These are phyloP conservation scores for Hanseniaspora vineae DNA, from an alignment of 805 yeast genomes.

Conservation along the genomic window DNA sequence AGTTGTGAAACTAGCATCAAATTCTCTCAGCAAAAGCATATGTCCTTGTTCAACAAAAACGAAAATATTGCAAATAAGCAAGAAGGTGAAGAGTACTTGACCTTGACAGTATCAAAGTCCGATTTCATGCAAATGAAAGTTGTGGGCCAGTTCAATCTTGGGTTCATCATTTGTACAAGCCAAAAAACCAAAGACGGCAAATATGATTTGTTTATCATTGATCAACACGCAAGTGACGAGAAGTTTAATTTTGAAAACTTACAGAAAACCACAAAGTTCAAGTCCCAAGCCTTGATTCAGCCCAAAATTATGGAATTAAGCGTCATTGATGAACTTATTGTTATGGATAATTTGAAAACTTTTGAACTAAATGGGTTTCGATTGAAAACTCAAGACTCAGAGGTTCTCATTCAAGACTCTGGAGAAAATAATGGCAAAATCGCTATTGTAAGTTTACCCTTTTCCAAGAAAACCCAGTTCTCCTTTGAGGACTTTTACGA, in stretches of 20 bases:
- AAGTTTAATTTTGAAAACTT: constrained; percentile 77
- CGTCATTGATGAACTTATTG: constrained; percentile 64
- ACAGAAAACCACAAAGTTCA: constrained; percentile 41
- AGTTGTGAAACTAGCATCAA: neutral
- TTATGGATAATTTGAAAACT: constrained; percentile 42
- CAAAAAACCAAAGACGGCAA: constrained; percentile 23
- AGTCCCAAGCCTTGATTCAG: constrained; percentile 56
- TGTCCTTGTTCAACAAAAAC: constrained; percentile 11
- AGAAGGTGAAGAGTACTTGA: constrained; percentile 45
- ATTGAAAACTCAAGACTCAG: constrained; percentile 24
- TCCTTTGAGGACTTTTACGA: constrained; percentile 59
- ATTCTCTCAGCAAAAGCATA: constrained; percentile 4
- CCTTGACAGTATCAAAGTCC: constrained; percentile 49
- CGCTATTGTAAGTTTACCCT: constrained; percentile 51
- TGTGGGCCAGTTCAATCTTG: constrained; percentile 92
- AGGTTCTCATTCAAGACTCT: neutral
- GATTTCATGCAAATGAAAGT: constrained; percentile 69
- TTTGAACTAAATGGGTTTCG: constrained; percentile 73
- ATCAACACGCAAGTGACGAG: constrained; percentile 97
- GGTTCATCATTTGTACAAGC: constrained; percentile 70
- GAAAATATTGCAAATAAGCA: constrained; percentile 33
- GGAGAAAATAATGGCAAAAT: constrained; percentile 41
- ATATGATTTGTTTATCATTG: constrained; percentile 69
- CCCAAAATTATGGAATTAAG: constrained; percentile 50
- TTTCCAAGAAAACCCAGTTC: constrained; percentile 57